Evolutionary conservation across 352 stramenopile species (phyloP), one percentile per base, ranked within the genome.

Genomic region (Phytopythium chamaehyphon): DNA sequence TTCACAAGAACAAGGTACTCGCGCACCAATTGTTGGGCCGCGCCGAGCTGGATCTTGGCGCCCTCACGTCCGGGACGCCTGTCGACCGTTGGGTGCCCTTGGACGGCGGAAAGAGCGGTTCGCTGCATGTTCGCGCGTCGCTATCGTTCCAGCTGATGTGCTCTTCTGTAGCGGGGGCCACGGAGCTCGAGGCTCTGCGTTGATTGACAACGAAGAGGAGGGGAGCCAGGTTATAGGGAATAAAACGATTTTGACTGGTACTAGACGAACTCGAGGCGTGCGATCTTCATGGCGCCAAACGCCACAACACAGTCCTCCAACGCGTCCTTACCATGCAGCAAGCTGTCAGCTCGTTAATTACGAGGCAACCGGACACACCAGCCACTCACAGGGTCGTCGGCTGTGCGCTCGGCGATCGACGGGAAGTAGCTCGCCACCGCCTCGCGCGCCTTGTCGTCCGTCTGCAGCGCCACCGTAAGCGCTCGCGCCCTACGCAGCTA

Each of bases 141-240:
- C 53, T 93, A n/a, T 88, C 77, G 16, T 93, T 90, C 62, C 73
- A 82, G 47, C 79, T 93, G 49, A 90, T 93, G 82, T 89, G 79
- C 47, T 89, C 77, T 5, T 73, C 67, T 1, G 68, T 73, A 19
- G 62, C 55, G 26, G 57, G 44, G 4, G 51, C 61, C 7, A 50
- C 55, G 3, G 55, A 77, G 18, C 43, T 56, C 9, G 48, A 75
- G 22, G 54, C 51, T 23, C 39, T 60, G 35, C 49, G 50, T 28
- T 62, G 36, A 63, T 21, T 15, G 1, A 18, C 37, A 15, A 35
- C 0, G 19, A 35, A 33, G 21, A n/a, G 21, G 11, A 23, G 40
- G 7, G 7, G 18, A 28, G 18, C 8, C n/a, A 19, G 15, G 21
- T 4, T 10, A 19, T 11, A 28, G 10, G 16, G 2, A 12, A 18